phyloP scores from a whole-genome alignment of 2,329 filamentous ascomycete genomes.

The Penicillium rolfsii region DNA sequence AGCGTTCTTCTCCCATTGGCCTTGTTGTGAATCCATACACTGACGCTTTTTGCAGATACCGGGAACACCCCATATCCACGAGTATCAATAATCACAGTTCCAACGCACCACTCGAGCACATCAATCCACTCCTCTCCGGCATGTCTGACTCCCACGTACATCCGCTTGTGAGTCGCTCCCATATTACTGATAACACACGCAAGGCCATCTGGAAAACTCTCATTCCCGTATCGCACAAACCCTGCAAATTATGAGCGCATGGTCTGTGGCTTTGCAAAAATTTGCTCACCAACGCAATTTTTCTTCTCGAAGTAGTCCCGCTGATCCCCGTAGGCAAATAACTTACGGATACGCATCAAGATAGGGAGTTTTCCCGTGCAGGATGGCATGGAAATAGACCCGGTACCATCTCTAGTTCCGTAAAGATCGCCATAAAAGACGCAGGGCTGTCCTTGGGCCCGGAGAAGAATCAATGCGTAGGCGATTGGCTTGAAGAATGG shows the following conservation, averaged over 20 bases:
- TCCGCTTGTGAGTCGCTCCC: constrained; percentile 56
- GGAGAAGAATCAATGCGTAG: constrained; percentile 71
- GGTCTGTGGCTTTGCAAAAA: rapidly evolving
- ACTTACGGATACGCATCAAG: constrained; percentile 64
- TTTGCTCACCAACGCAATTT: constrained; percentile 59
- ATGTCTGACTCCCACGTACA: constrained; percentile 64
- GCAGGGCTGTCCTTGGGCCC: constrained; percentile 64
- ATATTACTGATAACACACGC: constrained; percentile 62
- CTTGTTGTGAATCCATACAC: constrained; percentile 63
- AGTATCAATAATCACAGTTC: constrained; percentile 61
- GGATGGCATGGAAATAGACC: constrained; percentile 55
- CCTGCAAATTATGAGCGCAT: constrained; percentile 34
- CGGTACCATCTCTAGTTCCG: constrained; percentile 54
- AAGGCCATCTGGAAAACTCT: constrained; percentile 54
- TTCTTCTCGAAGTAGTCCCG: constrained; percentile 64
- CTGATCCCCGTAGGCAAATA: constrained; percentile 69
- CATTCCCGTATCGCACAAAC: constrained; percentile 56
- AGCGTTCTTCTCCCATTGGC: constrained; percentile 57
- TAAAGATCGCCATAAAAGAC: constrained; percentile 73
- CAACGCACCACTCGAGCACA: constrained; percentile 58
- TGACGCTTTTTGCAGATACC: constrained; percentile 58
- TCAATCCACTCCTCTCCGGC: constrained; percentile 67
- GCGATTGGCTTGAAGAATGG: constrained; percentile 72
- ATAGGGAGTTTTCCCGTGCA: constrained; percentile 60
- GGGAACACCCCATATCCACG: constrained; percentile 64